Conservation (phyloP, 2,329 filamentous ascomycete genomes). For the Fusarium protoensiforme region DNA sequence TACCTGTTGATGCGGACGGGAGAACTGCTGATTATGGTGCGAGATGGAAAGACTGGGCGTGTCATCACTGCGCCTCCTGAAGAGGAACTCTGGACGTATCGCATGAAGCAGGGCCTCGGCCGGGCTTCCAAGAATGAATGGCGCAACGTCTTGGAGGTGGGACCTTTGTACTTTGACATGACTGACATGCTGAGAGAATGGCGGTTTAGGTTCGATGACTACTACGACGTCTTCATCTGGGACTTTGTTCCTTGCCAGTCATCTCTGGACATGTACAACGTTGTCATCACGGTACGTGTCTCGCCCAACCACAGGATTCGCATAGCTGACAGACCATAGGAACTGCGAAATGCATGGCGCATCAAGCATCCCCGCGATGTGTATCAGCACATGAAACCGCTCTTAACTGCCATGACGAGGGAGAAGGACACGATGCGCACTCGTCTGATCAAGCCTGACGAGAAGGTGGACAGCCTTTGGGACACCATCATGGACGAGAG, state of each 20-base stretch:
- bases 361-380: constrained; percentile 35
- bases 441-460: constrained; percentile 38
- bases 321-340: constrained; percentile 16
- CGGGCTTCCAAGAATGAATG: constrained; percentile 44
- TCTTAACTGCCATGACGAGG: constrained; percentile 35
- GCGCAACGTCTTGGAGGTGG: constrained; percentile 35
- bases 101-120: constrained; percentile 38
- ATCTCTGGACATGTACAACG: constrained; percentile 30
- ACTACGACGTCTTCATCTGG: constrained; percentile 45
- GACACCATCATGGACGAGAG: constrained; percentile 32
- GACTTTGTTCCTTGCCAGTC: constrained; percentile 38
- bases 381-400: constrained; percentile 37
- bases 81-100: constrained; percentile 42
- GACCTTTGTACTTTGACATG: constrained; percentile 39
- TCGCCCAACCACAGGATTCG: rapidly evolving
- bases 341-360: constrained; percentile 43
- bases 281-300: constrained; percentile 22
- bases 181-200: constrained; percentile 39
- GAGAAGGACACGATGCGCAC: constrained; percentile 39
- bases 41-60: constrained; percentile 45
- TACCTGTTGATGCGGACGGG: constrained; percentile 42
- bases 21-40: constrained; percentile 41
- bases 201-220: constrained; percentile 43
- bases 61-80: constrained; percentile 42
- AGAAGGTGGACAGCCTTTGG: constrained; percentile 39